phyloP scores from a whole-genome alignment of 192 early-diverging fungal genomes.

The Glomus cerebriforme region DNA sequence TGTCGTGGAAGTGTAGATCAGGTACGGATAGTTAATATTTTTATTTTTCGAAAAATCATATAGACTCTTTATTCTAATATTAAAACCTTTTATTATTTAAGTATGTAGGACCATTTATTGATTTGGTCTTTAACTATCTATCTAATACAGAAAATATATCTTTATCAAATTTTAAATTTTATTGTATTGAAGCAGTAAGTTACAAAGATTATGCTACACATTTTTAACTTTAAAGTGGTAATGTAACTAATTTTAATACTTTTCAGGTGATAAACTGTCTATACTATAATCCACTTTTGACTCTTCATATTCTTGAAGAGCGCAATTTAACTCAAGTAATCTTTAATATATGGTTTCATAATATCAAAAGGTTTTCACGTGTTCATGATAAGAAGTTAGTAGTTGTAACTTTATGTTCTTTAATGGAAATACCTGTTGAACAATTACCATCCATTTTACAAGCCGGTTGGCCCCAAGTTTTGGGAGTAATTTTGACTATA shows the following conservation, averaged over 20 bases:
- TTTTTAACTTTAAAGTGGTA: neutral
- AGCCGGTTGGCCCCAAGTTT: slow-evolving; percentile 71
- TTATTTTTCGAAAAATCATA: neutral
- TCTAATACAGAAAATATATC: slow-evolving; percentile 61
- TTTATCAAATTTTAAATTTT: slow-evolving; percentile 69
- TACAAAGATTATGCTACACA: neutral
- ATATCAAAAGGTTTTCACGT: slow-evolving; percentile 73
- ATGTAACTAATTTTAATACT: slow-evolving; percentile 17
- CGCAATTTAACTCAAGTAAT: slow-evolving; percentile 73
- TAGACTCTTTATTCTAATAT: neutral
- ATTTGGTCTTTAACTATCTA: slow-evolving; percentile 67
- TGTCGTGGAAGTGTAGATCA: slow-evolving; percentile 81
- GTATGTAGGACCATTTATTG: slow-evolving; percentile 71
- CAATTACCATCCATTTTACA: slow-evolving; percentile 74
- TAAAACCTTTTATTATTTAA: slow-evolving; percentile 28
- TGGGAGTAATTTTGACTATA: slow-evolving; percentile 68
- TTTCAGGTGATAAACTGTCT: slow-evolving; percentile 73
- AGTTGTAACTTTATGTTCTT: slow-evolving; percentile 73
- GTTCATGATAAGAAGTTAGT: slow-evolving; percentile 96
- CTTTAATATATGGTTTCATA: slow-evolving; percentile 78
- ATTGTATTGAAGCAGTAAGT: slow-evolving; percentile 70
- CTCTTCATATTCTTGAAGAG: slow-evolving; percentile 79
- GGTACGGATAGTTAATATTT: slow-evolving; percentile 33
- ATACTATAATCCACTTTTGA: slow-evolving; percentile 83
- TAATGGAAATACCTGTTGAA: slow-evolving; percentile 71